Evolutionary conservation across 2,329 filamentous ascomycete genomes (phyloP).

Genomic region (Fusarium beomiforme): DNA sequence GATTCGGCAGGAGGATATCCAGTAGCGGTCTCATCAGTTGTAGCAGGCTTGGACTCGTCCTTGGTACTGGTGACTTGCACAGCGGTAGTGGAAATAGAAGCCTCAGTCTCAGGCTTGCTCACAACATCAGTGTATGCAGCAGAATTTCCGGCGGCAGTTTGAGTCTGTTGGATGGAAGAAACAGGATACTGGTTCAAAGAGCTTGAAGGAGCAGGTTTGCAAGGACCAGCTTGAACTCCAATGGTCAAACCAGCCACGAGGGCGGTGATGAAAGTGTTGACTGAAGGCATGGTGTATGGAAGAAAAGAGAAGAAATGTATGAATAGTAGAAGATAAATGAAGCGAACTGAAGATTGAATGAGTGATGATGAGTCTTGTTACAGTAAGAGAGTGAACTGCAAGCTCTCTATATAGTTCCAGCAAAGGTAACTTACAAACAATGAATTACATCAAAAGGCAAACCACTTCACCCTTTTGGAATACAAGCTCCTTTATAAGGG

Average conservation of each 20-base stretch:
- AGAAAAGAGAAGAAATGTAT: background rate
- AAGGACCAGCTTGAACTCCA: slow-evolving; percentile 27
- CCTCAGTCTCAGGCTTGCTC: background rate
- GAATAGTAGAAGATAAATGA: slow-evolving; percentile 2
- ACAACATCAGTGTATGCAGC: background rate
- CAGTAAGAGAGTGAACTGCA: slow-evolving; percentile 29
- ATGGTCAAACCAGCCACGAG: slow-evolving; percentile 27
- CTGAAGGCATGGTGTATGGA: slow-evolving; percentile 20
- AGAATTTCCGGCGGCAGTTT: slow-evolving; percentile 1
- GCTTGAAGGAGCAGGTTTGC: slow-evolving; percentile 15
- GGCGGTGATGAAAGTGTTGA: slow-evolving; percentile 21
- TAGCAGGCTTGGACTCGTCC: slow-evolving; percentile 2
- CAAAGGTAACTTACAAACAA: slow-evolving; percentile 2
- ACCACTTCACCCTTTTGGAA: slow-evolving; percentile 1
- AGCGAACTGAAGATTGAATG: background rate
- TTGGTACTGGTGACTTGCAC: background rate
- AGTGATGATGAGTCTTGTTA: background rate
- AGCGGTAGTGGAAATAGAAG: slow-evolving; percentile 1
- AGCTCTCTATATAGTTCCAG: slow-evolving; percentile 28
- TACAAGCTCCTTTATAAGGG: slow-evolving; percentile 34
- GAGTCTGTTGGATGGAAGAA: background rate
- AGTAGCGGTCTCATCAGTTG: background rate
- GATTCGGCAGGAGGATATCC: background rate
- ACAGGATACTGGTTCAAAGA: slow-evolving; percentile 2
- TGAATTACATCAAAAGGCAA: slow-evolving; percentile 1